phyloP scores from a whole-genome alignment of 2,329 filamentous ascomycete genomes.

The Fusarium irregulare region DNA sequence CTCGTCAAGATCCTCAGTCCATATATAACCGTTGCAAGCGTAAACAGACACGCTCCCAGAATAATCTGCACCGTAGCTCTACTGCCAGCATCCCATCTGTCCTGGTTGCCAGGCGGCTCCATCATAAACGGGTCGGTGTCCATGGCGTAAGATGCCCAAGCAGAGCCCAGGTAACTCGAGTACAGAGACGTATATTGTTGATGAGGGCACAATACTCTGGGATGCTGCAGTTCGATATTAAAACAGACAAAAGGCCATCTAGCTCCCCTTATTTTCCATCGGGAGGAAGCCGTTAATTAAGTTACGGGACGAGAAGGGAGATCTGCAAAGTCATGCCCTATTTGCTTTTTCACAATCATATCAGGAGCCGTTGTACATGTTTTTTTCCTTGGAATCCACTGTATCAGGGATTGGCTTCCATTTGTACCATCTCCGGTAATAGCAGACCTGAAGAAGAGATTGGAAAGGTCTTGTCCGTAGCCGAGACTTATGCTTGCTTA shows the following conservation, averaged over 20 bases:
- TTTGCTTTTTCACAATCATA: background rate
- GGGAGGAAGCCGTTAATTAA: background rate
- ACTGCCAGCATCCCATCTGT: slow-evolving; percentile 31
- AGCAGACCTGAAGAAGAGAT: background rate
- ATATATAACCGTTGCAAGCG: slow-evolving; percentile 29
- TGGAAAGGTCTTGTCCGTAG: background rate
- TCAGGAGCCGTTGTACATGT: slow-evolving; percentile 11
- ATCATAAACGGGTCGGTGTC: slow-evolving; percentile 33
- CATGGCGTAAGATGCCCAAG: slow-evolving; percentile 1
- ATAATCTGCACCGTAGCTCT: slow-evolving; percentile 23
- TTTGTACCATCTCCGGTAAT: background rate
- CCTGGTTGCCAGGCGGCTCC: slow-evolving; percentile 29
- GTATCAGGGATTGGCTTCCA: slow-evolving; percentile 10
- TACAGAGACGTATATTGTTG: too few species aligned
- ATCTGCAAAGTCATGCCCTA: slow-evolving; percentile 24
- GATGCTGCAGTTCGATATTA: background rate
- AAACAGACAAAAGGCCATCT: background rate
- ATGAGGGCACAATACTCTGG: too few species aligned
- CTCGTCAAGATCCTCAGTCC: slow-evolving; percentile 27
- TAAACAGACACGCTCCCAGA: slow-evolving; percentile 31
- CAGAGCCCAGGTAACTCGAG: background rate
- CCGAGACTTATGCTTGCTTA: background rate
- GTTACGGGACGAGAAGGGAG: background rate
- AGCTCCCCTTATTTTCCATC: too few species aligned
- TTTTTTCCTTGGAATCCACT: slow-evolving; percentile 10